Evolutionary conservation across 768 basidiomycete genomes (phyloP), one percentile per base, ranked within the genome.

Genomic region (Pleurotus pulmonarius): DNA sequence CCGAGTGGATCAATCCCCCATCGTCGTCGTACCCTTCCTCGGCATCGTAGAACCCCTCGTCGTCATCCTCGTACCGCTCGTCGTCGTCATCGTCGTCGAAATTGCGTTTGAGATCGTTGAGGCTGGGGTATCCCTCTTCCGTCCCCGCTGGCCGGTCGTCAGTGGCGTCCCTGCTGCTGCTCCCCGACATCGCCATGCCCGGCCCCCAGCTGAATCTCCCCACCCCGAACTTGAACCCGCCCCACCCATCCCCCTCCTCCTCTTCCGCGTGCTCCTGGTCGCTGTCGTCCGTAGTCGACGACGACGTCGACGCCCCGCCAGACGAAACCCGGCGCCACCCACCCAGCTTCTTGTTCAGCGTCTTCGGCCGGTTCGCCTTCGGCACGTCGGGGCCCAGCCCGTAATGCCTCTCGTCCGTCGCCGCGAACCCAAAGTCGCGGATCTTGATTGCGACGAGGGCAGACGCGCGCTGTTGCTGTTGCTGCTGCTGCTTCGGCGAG

Each of bases 81-180:
- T 70, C 72, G 13, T 66, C 71, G 11, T 63, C 69, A 1, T 66
- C 69, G 25, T 64, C 60, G 8, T 68, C 67, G 57, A 84, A 83
- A 60, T 83, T 83, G 43, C 76, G 69, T 40, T 71, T 73, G 55
- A 83, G 68, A 59, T 83, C 81, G 0, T 63, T 70, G 38, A 67
- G 69, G 54, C 67, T 75, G n/a, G 76, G 81, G 24, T 66, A 63
- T 49, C 58, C 63, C 8, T 59, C 63, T 18, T 66, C 66, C 20
- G 56, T 57, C 9, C 45, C 62, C 9, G 47, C 41, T 12, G 49
- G 52, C 12, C 47, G 25, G 9, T 44, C 59, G 26, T 44, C 54
- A 24, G 57, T 57, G 46, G 61, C 46, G 39, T 24, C 47, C 57
- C 9, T 57, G 60, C 47, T 55, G 62, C 46, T 59, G 55, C 22